Conservation (phyloP, 1,284 basidiomycete genomes). For the Rhodotorula sp. region DNA sequence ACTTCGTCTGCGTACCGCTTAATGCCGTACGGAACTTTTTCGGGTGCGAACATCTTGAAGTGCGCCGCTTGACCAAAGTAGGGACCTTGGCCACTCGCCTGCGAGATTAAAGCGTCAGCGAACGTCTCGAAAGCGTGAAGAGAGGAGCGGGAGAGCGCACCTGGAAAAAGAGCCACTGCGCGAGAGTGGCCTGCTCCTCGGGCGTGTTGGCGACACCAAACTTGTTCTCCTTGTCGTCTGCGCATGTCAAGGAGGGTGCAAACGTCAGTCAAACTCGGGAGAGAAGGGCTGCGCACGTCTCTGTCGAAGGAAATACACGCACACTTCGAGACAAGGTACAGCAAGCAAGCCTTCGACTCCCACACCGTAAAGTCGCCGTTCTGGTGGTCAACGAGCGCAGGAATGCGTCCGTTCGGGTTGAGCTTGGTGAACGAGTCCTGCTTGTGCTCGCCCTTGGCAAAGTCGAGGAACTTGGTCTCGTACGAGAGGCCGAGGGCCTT, state of each 20-base stretch:
- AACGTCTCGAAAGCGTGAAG: too few relatives aligned
- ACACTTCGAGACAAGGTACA: constrained; percentile 48
- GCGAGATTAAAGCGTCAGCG: too few relatives aligned
- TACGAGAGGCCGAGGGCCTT: constrained; percentile 48
- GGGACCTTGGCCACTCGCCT: constrained; percentile 3
- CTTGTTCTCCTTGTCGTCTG: constrained; percentile 48
- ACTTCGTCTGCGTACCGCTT: constrained; percentile 49
- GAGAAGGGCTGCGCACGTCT: too few relatives aligned
- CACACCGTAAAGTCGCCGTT: constrained; percentile 48
- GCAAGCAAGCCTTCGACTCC: constrained; percentile 50
- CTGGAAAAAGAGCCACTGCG: constrained; percentile 39
- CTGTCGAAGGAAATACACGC: neutral
- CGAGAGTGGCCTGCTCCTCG: constrained; percentile 39
- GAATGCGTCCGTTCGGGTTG: constrained; percentile 50
- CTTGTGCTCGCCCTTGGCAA: constrained; percentile 47
- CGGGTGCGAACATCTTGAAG: constrained; percentile 43
- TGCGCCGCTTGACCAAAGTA: constrained; percentile 41
- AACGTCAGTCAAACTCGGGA: neutral
- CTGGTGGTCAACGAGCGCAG: constrained; percentile 50
- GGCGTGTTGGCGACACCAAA: constrained; percentile 43
- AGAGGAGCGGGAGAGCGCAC: neutral
- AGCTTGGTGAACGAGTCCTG: constrained; percentile 38
- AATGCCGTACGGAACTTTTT: constrained; percentile 37
- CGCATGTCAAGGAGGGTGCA: neutral
- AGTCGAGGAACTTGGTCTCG: constrained; percentile 47